Evolutionary conservation across 176 grass and related monocot species (phyloP), one percentile per base, ranked within the genome.

Genomic region (Zoysia pacifica): DNA sequence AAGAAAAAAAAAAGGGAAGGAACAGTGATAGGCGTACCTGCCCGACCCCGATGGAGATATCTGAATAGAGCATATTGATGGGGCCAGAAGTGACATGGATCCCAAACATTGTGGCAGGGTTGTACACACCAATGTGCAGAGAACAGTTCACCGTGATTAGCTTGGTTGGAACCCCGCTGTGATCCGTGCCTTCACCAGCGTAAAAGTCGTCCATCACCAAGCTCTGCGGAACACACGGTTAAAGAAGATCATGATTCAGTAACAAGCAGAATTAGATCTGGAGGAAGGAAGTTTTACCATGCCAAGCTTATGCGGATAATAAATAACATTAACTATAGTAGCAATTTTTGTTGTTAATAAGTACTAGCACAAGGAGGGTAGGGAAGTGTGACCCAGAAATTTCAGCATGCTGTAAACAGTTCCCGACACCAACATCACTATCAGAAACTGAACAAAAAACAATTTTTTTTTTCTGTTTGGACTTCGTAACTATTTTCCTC

Each of bases 11-110:
- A 28, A 28, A 0, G 28, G 28, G 28, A 39, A 73, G 41, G 66
- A 65, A 50, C 4, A 52, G 45, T 50, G 62, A 65, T 60, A 54
- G 62, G 53, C 11, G 45, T 88, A 95, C 96, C 93, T 87, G 79
- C 39, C 96, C 96, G 2, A 70, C 73, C 49, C 88, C 97, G 74
- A 99, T 76, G 39, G 93, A 50, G 65, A 99, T 99, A 77, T 99
- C 79, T 55, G 90, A 96, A 68, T 93, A 99, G 81, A 87, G 75
- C 58, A 99, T 86, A 16, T 56, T 69, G 35, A 95, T 89, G 69
- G 97, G 83, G 73, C 84, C 90, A 54, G 97, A 91, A n/a, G 88
- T 89, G 46, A 99, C 97, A 91, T 99, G 90, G 53, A 99, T 99
- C n/a, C 97, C 97, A 54, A 90, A 96, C 97, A 96, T 99, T 37